Evolutionary conservation across 2,329 filamentous ascomycete species (phyloP).

Genomic region (Trichophaea hybrida): DNA sequence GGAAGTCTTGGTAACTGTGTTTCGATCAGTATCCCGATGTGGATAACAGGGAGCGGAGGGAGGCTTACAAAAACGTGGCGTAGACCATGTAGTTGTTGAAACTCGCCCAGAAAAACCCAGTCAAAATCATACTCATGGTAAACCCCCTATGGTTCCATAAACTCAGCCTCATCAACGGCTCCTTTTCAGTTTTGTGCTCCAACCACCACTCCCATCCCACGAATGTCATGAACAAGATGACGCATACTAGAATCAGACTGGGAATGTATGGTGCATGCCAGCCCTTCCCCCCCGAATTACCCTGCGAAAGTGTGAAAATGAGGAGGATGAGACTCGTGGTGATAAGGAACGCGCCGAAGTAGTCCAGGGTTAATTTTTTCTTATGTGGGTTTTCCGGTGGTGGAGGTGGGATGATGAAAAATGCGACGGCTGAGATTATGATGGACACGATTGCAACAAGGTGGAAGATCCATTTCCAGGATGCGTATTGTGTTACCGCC

Average conservation of each 20-base stretch:
- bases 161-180: constrained; percentile 52
- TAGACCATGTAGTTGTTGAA: constrained; percentile 57
- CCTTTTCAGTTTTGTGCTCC: constrained; percentile 38
- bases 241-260: constrained; percentile 43
- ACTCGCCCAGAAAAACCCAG: constrained; percentile 50
- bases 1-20: constrained; percentile 47
- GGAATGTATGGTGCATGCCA: constrained; percentile 52
- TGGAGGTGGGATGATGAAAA: constrained; percentile 46
- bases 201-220: constrained; percentile 47
- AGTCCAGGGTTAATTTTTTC: constrained; percentile 42
- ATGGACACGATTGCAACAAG: constrained; percentile 47
- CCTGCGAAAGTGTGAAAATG: constrained; percentile 53
- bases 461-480: constrained; percentile 56
- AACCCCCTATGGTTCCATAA: constrained; percentile 48
- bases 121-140: constrained; percentile 48
- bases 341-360: constrained; percentile 49
- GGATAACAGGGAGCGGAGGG: background rate
- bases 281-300: constrained; percentile 46
- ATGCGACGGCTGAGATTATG: constrained; percentile 42
- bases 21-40: background rate
- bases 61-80: constrained; percentile 45
- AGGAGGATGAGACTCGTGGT: constrained; percentile 48
- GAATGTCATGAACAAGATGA: constrained; percentile 44
- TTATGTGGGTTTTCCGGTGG: constrained; percentile 26
- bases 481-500: constrained; percentile 46